phyloP scores from a whole-genome alignment of 2,329 filamentous ascomycete species.

The Fusarium mexicanum region DNA sequence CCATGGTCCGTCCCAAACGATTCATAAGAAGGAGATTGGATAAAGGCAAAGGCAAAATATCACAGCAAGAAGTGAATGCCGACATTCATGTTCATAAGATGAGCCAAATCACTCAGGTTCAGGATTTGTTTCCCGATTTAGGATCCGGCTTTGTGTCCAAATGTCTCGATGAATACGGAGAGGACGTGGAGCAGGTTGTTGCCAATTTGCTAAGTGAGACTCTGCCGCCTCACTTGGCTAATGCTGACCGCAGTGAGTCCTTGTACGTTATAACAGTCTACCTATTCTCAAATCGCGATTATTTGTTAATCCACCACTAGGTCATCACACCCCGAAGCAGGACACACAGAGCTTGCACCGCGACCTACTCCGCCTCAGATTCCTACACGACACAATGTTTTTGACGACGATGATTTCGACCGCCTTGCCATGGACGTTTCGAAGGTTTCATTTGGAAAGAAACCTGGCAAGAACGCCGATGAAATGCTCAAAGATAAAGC shows the following conservation, averaged over 20 bases:
- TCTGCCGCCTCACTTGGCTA: conserved; percentile 73
- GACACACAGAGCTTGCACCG: conserved; percentile 60
- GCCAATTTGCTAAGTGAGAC: conserved; percentile 83
- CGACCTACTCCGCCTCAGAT: conserved; percentile 66
- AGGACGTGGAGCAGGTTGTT: conserved; percentile 82
- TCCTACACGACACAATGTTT: conserved; percentile 75
- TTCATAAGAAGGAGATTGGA: conserved; percentile 64
- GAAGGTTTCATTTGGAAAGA: conserved; percentile 83
- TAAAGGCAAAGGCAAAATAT: conserved; percentile 70
- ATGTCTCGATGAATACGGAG: conserved; percentile 80
- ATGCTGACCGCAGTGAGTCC: conserved; percentile 70
- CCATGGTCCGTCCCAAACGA: conserved; percentile 60
- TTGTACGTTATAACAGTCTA: conserved; percentile 56
- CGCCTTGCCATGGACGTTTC: conserved; percentile 71
- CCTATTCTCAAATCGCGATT: not conserved
- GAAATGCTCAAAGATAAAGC: conserved; percentile 73
- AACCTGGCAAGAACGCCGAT: conserved; percentile 72
- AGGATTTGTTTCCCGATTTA: conserved; percentile 90
- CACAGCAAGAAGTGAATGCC: conserved; percentile 50
- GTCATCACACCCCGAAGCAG: conserved; percentile 41
- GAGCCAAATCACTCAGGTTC: conserved; percentile 88
- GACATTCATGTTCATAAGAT: conserved; percentile 81
- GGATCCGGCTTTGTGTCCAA: conserved; percentile 83
- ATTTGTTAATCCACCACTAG: conserved; percentile 40
- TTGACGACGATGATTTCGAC: conserved; percentile 84